Conservation (phyloP, 345 rosid species). For the Salix brachista region DNA sequence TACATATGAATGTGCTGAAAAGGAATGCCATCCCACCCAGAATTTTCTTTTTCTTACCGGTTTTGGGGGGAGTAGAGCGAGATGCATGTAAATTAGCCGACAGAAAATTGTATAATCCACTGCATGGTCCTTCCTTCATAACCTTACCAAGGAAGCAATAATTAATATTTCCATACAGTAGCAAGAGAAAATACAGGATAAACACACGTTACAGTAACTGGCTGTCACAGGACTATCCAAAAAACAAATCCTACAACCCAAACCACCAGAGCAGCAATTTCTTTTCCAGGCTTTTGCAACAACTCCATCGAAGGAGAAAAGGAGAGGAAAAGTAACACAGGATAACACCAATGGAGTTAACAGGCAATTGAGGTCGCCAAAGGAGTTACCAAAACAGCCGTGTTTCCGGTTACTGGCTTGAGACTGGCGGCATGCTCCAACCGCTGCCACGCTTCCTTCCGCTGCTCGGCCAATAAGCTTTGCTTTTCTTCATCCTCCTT, state of each 20-base stretch:
- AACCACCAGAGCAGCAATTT: not conserved
- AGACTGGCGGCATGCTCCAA: slow-evolving; percentile 64
- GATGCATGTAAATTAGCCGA: not conserved
- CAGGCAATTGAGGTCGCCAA: slow-evolving; percentile 47
- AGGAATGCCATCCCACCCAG: not conserved
- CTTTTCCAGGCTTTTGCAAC: not conserved
- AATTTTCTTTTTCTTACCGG: too few relatives aligned
- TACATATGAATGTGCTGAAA: too few relatives aligned
- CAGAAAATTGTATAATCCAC: slow-evolving; percentile 20
- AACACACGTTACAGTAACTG: slow-evolving; percentile 26
- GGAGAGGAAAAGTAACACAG: not conserved
- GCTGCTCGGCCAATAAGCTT: slow-evolving; percentile 40
- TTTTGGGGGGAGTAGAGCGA: not conserved
- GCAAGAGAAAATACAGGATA: slow-evolving; percentile 17
- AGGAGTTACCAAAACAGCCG: slow-evolving; percentile 62
- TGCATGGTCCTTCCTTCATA: slow-evolving; percentile 23
- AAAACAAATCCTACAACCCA: slow-evolving; percentile 9
- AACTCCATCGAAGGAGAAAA: not conserved
- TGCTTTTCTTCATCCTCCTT: slow-evolving; percentile 57
- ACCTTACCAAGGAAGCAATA: slow-evolving; percentile 17
- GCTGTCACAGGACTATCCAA: slow-evolving; percentile 29
- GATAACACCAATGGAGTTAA: slow-evolving; percentile 10
- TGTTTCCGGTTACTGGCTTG: slow-evolving; percentile 59
- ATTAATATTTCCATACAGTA: slow-evolving; percentile 20
- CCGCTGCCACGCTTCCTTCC: slow-evolving; percentile 60